Evolutionary conservation across 345 rosid species (phyloP), one percentile per base, ranked within the genome.

Genomic region (Eucalyptus shirleyi): DNA sequence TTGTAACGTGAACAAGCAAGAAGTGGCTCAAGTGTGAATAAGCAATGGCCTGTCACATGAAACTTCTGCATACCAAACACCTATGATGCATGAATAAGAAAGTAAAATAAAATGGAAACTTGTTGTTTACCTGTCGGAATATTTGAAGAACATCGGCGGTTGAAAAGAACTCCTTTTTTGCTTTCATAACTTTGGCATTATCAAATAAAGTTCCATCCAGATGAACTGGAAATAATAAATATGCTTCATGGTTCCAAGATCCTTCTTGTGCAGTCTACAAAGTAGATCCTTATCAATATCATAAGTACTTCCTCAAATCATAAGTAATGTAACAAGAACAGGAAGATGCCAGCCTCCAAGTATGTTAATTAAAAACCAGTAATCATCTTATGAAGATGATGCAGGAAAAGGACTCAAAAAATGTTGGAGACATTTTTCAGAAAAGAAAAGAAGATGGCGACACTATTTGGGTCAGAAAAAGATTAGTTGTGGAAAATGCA

Each of bases 141-240:
- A 98, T 95, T 88, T 96, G 95, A 91, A 98, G 98, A 88, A 97
- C 98, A 91, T 98, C 98, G 28, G 96, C 86, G 81, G 97, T 93
- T 42, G 99, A 95, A 92, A 95, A 98, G 89, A 92, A 93, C 92
- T 98, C 99, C 93, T 95, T 97, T 91, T 94, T 97, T 44, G 95
- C 95, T 93, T 94, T 96, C 99, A 97, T 96, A 67, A 92, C 91
- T n/a, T 89, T 93, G 89, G 94, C 91, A 93, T 96, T 94, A 93
- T 98, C 99, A 85, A 98, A 93, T 90, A 98, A 93, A 80, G 99
- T 98, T 77, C 99, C 99, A 93, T 96, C 98, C 95, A 97, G 90
- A 91, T 98, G 99, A 91, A 96, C 99, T 17, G 99, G 99, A 93
- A 98, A 98, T 37, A 98, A 92, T 93, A 98, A 92, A 92, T 97